Percentiles rank a stretch among this genome's conserved stretches.
phyloP scores from a whole-genome alignment of 352 stramenopile species.

The Peronospora farinosa region DNA sequence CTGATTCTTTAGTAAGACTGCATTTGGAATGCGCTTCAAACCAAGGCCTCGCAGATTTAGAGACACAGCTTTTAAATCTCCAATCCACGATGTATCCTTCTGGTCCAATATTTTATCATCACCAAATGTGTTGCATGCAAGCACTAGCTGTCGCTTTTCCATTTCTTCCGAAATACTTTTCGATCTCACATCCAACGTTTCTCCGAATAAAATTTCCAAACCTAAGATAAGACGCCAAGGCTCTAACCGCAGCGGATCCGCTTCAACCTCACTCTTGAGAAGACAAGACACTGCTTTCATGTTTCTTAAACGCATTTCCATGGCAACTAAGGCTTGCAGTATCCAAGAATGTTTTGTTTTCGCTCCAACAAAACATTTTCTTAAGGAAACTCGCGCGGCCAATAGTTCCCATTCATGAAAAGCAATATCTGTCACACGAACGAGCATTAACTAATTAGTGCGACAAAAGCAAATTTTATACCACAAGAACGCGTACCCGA shows the following conservation, averaged over 20 bases:
- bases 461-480: background rate
- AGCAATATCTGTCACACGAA: slow-evolving; percentile 27
- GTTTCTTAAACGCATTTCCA: slow-evolving; percentile 37
- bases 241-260: slow-evolving; percentile 35
- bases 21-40: slow-evolving; percentile 32
- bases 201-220: slow-evolving; percentile 57
- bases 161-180: slow-evolving; percentile 31
- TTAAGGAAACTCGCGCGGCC: slow-evolving; percentile 33
- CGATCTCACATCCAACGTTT: slow-evolving; percentile 12
- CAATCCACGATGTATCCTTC: background rate
- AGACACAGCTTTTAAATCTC: slow-evolving; percentile 3
- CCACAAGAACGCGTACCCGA: slow-evolving; percentile 25
- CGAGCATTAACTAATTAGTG: slow-evolving; percentile 1
- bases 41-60: slow-evolving; percentile 23
- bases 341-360: slow-evolving; percentile 30
- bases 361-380: slow-evolving; percentile 25
- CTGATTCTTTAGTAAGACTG: slow-evolving; percentile 28
- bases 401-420: slow-evolving; percentile 44
- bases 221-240: slow-evolving; percentile 43
- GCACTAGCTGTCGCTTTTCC: slow-evolving; percentile 28
- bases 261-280: slow-evolving; percentile 28
- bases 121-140: slow-evolving; percentile 30
- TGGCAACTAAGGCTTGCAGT: slow-evolving; percentile 34
- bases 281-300: slow-evolving; percentile 37
- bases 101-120: slow-evolving; percentile 14